These are phyloP conservation scores for Vicia sativa DNA, from an alignment of 306 rosid species.

Conservation along the genomic window DNA sequence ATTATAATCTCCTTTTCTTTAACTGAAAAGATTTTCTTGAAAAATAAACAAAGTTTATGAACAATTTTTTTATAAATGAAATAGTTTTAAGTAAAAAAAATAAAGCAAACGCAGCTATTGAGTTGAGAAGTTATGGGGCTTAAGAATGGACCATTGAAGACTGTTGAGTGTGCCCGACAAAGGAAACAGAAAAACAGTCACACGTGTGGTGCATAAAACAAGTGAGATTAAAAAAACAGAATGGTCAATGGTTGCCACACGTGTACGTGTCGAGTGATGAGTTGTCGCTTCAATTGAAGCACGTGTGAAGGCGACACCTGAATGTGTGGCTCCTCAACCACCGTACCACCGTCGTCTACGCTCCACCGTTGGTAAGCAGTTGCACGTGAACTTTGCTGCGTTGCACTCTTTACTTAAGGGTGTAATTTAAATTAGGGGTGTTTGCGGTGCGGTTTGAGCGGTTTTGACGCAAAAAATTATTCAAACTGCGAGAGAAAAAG, in stretches of 20 bases:
- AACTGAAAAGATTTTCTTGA: too few species aligned
- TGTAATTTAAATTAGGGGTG: too few species aligned
- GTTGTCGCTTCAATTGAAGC: conserved; percentile 34
- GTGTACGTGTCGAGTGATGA: conserved; percentile 45
- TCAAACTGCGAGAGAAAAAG: too few species aligned
- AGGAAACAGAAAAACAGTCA: conserved; percentile 52
- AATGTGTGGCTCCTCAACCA: conserved; percentile 43
- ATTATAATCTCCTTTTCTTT: too few species aligned
- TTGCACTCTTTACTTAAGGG: conserved; percentile 31
- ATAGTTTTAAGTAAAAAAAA: too few species aligned
- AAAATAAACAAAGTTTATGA: too few species aligned
- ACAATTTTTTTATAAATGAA: too few species aligned
- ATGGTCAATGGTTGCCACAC: conserved; percentile 52
- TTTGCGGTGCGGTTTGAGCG: too few species aligned
- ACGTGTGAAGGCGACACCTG: conserved; percentile 57
- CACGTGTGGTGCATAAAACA: conserved; percentile 62
- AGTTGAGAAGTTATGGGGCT: conserved; percentile 41
- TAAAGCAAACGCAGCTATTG: conserved; percentile 24
- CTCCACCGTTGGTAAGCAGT: conserved; percentile 35
- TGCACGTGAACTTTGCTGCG: conserved; percentile 52
- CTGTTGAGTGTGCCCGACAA: conserved; percentile 46
- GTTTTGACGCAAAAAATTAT: too few species aligned
- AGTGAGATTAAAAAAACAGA: neutral
- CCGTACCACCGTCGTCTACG: conserved; percentile 57
- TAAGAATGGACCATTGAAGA: neutral